Percentiles rank a stretch among this genome's conserved stretches.
Evolutionary conservation across 495 filamentous ascomycete genomes (phyloP).

Genomic region (Talaromyces trachyspermus): DNA sequence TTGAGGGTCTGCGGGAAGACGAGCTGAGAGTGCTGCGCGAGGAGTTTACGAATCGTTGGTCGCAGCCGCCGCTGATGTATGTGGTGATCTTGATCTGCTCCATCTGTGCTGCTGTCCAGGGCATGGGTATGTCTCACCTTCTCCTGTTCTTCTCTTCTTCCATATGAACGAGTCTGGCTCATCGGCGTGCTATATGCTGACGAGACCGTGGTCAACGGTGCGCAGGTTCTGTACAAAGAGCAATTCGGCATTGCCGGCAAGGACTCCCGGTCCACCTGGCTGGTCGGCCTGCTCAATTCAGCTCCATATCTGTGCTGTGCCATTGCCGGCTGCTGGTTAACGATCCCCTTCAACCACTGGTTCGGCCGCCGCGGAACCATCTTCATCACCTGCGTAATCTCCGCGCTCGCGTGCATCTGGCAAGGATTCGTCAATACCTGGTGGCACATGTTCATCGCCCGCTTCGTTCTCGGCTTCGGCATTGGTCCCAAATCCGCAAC

Average conservation of each 20-base stretch:
- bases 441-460: constrained; percentile 66
- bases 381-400: constrained; percentile 65
- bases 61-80: constrained; percentile 63
- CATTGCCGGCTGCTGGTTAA: constrained; percentile 74
- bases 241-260: constrained; percentile 60
- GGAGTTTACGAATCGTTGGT: constrained; percentile 65
- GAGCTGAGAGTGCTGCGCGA: constrained; percentile 52
- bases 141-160: background rate
- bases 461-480: constrained; percentile 66
- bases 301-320: constrained; percentile 74
- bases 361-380: constrained; percentile 81
- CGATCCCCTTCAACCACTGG: constrained; percentile 67
- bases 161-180: background rate
- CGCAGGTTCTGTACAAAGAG: constrained; percentile 62
- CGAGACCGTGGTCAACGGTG: constrained; percentile 75
- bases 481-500: constrained; percentile 79
- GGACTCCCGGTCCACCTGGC: constrained; percentile 42
- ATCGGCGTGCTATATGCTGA: constrained; percentile 41
- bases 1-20: constrained; percentile 46
- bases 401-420: constrained; percentile 67
- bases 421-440: constrained; percentile 67
- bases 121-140: constrained; percentile 48
- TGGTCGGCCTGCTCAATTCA: constrained; percentile 56
- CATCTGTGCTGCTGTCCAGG: constrained; percentile 57
- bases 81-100: constrained; percentile 59